Percentiles rank a stretch among this genome's conserved stretches.
phyloP scores from a whole-genome alignment of 129 eudicot genomes.

The Heracleum sosnowskyi region DNA sequence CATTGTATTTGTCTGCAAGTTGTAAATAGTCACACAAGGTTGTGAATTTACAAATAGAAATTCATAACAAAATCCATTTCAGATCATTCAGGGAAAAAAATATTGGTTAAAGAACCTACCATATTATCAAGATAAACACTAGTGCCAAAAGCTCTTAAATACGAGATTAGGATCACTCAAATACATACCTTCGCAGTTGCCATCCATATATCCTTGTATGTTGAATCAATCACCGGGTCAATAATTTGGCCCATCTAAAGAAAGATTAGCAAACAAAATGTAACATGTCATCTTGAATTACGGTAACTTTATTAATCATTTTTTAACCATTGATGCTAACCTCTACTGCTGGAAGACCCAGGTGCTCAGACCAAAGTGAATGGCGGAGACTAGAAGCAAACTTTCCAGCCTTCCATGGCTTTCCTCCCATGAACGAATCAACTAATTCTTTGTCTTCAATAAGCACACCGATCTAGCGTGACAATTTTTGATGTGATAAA shows the following conservation, averaged over 20 bases:
- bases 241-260: constrained; percentile 54
- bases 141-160: background rate
- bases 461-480: constrained; percentile 74
- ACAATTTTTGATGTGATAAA: background rate
- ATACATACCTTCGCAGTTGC: constrained; percentile 77
- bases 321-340: constrained; percentile 21
- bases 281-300: background rate
- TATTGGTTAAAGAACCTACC: background rate
- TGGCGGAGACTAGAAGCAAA: constrained; percentile 83
- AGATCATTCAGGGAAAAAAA: background rate
- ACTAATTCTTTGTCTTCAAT: constrained; percentile 89
- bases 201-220: constrained; percentile 97
- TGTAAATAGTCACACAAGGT: background rate
- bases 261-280: constrained; percentile 6
- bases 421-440: constrained; percentile 78
- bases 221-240: constrained; percentile 85
- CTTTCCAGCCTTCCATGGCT: constrained; percentile 90
- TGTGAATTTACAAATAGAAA: background rate
- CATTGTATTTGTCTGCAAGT: constrained; percentile 77
- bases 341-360: constrained; percentile 80
- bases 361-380: constrained; percentile 94
- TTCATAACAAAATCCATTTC: background rate
- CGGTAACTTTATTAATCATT: background rate
- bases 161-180: background rate
- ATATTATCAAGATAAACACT: background rate